phyloP scores from a whole-genome alignment of 2,329 filamentous ascomycete genomes.

The Cladophialophora exuberans region DNA sequence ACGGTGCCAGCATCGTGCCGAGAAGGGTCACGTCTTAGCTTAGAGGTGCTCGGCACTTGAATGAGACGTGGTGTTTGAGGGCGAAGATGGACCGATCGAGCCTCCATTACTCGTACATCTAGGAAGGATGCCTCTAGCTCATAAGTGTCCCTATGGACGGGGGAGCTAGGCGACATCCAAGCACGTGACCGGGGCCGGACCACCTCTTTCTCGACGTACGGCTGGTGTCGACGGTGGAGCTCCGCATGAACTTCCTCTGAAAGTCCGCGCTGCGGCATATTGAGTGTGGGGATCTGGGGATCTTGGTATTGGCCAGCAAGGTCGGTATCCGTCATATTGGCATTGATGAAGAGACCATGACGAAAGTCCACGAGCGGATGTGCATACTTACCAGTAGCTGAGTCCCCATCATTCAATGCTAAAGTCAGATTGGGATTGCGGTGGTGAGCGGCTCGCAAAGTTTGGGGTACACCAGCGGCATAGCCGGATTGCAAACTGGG shows the following conservation, averaged over 20 bases:
- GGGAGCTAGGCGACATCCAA: slow-evolving; percentile 8
- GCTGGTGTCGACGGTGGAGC: slow-evolving; percentile 2
- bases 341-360: slow-evolving; percentile 25
- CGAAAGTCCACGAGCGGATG: slow-evolving; percentile 24
- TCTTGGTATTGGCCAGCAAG: slow-evolving; percentile 14
- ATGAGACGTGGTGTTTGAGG: neutral
- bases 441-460: slow-evolving; percentile 13
- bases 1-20: slow-evolving; percentile 4
- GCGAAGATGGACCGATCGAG: neutral
- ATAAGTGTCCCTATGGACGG: neutral
- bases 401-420: neutral
- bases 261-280: slow-evolving; percentile 5
- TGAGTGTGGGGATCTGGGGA: slow-evolving; percentile 20
- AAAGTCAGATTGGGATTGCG: neutral
- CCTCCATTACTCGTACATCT: neutral
- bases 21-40: no score
- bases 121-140: slow-evolving; percentile 9
- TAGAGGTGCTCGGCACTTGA: neutral
- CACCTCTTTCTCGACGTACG: neutral
- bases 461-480: slow-evolving; percentile 18
- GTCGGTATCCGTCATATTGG: slow-evolving; percentile 10
- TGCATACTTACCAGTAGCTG: slow-evolving; percentile 1
- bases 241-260: slow-evolving; percentile 13
- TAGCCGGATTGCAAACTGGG: slow-evolving; percentile 22
- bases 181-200: neutral